Percentiles rank a stretch among this genome's conserved stretches.
These are phyloP conservation scores for Solanum aculeatissimum DNA, from an alignment of 305 asterid species.

Conservation along the genomic window DNA sequence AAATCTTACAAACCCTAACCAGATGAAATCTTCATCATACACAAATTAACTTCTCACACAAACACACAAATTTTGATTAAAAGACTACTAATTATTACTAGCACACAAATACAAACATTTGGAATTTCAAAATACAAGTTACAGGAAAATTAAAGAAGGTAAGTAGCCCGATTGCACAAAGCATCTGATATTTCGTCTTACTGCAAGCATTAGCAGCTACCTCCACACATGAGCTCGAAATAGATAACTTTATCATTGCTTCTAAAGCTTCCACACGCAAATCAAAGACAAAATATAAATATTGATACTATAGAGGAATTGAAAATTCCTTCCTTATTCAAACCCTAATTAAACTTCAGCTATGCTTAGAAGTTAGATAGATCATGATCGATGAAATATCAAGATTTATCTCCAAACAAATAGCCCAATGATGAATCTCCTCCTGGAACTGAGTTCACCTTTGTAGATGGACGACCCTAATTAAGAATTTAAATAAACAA, in stretches of 20 bases:
- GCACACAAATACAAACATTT: not conserved
- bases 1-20: slow-evolving; percentile 17
- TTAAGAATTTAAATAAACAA: not conserved
- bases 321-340: not conserved
- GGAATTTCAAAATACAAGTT: not conserved
- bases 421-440: slow-evolving; percentile 48
- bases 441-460: slow-evolving; percentile 43
- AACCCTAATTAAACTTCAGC: not conserved
- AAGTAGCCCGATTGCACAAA: not conserved
- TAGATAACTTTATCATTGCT: not conserved
- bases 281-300: not conserved
- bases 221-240: not conserved
- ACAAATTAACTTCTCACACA: not conserved
- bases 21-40: not conserved
- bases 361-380: not conserved
- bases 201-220: not conserved
- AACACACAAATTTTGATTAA: not conserved
- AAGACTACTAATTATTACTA: not conserved
- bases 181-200: not conserved
- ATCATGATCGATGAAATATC: not conserved
- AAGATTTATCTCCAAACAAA: slow-evolving; percentile 37
- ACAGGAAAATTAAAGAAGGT: not conserved
- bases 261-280: not conserved
- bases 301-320: not conserved
- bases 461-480: slow-evolving; percentile 44